A percentile compares a stretch with the other conserved stretches of the same genome.
Evolutionary conservation across 2,329 filamentous ascomycete species (phyloP).

Genomic region (Chrysosporium keratinophilum): DNA sequence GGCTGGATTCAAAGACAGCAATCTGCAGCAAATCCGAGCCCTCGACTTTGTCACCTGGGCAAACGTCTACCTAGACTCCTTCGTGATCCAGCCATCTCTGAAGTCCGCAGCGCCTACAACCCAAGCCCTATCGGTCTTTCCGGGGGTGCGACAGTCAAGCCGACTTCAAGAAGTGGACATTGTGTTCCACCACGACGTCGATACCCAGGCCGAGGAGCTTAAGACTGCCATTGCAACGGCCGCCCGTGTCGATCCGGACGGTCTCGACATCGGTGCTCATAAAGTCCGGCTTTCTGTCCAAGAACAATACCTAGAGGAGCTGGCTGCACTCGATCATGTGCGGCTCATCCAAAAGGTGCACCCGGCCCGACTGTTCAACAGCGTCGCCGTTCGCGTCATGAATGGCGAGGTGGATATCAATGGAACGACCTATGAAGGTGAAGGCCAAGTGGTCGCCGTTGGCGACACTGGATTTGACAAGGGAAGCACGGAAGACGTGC

Average conservation of each 20-base stretch:
- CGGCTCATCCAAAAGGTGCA: slow-evolving; percentile 16
- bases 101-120: slow-evolving; percentile 3
- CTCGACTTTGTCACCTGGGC: slow-evolving; percentile 14
- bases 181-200: slow-evolving; percentile 15
- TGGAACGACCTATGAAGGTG: slow-evolving; percentile 13
- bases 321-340: slow-evolving; percentile 16
- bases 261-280: not conserved
- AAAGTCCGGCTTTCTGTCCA: slow-evolving; percentile 15
- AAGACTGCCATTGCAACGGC: slow-evolving; percentile 11
- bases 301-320: slow-evolving; percentile 15
- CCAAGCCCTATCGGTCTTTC: slow-evolving; percentile 10
- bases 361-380: slow-evolving; percentile 17
- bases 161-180: slow-evolving; percentile 13
- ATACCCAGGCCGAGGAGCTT: slow-evolving; percentile 9
- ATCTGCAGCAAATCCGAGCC: slow-evolving; percentile 9
- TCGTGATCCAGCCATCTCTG: slow-evolving; percentile 11
- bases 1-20: slow-evolving; percentile 11
- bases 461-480: slow-evolving; percentile 21
- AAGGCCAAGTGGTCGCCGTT: slow-evolving; percentile 19
- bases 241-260: slow-evolving; percentile 12
- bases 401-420: slow-evolving; percentile 10
- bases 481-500: slow-evolving; percentile 13
- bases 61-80: slow-evolving; percentile 12
- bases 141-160: slow-evolving; percentile 5
- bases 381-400: slow-evolving; percentile 17